A percentile compares a stretch with the other conserved stretches of the same genome.
phyloP scores from a whole-genome alignment of 2,329 filamentous ascomycete genomes.

The Trichophyton equinum region DNA sequence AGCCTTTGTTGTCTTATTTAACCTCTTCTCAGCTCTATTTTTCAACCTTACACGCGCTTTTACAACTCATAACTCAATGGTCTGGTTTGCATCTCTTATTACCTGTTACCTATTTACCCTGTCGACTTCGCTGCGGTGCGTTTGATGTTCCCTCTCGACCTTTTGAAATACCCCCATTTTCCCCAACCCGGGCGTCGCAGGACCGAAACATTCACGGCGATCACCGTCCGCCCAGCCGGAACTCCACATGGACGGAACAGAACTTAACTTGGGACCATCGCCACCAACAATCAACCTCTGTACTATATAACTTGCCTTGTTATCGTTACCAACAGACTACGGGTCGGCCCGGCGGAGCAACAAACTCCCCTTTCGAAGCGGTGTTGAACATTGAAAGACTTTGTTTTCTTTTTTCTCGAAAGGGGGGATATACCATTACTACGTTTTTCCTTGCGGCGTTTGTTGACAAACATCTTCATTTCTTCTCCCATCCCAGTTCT shows the following conservation, averaged over 20 bases:
- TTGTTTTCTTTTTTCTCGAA: neutral
- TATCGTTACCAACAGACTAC: slow-evolving; percentile 1
- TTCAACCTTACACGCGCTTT: neutral
- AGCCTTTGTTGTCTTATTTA: neutral
- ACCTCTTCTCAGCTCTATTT: neutral
- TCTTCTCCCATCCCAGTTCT: neutral
- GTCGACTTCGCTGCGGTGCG: slow-evolving; percentile 2
- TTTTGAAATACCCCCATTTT: neutral
- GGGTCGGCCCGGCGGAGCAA: slow-evolving; percentile 2
- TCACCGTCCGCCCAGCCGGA: neutral
- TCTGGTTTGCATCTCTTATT: slow-evolving; percentile 2
- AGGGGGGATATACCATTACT: neutral
- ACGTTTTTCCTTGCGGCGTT: neutral
- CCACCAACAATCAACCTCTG: neutral
- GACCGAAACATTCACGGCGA: slow-evolving; percentile 3
- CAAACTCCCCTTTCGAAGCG: neutral
- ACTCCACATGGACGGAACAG: neutral
- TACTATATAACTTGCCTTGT: slow-evolving; percentile 5
- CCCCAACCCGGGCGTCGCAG: neutral
- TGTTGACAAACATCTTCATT: slow-evolving; percentile 1
- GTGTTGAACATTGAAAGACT: slow-evolving; percentile 3
- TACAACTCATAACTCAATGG: neutral
- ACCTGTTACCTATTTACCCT: slow-evolving; percentile 1
- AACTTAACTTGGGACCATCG: neutral
- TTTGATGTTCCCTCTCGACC: neutral